Percentiles rank a stretch among this genome's conserved stretches.
Evolutionary conservation across 169 alveolate species (phyloP).

Genomic region (Eimeria necatrix): DNA sequence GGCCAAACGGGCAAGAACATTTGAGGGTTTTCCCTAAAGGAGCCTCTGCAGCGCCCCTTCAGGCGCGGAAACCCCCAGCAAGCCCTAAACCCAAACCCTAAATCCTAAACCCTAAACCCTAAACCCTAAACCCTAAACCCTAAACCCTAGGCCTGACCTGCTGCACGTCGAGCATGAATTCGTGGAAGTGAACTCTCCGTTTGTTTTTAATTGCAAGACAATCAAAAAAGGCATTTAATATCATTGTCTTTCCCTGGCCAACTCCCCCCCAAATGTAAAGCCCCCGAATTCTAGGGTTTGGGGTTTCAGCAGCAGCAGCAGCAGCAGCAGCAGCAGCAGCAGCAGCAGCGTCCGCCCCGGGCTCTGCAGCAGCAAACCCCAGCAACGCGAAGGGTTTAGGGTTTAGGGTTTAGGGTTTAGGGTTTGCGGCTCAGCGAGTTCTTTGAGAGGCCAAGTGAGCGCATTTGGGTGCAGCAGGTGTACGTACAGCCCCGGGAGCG

Average conservation of each 20-base stretch:
- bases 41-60: not conserved
- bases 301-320: not conserved
- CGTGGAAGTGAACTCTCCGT: constrained; percentile 89
- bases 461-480: too few relatives aligned
- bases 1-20: too few relatives aligned
- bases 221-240: constrained; percentile 90
- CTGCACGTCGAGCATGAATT: constrained; percentile 91
- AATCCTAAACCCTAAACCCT: constrained; percentile 4
- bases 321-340: not conserved
- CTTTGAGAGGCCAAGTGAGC: too few relatives aligned
- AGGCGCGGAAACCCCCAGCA: too few relatives aligned
- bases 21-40: not conserved
- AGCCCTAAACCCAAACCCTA: constrained; percentile 1
- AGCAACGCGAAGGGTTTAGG: too few relatives aligned
- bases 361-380: not conserved
- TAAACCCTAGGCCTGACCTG: constrained; percentile 21
- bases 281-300: constrained; percentile 68
- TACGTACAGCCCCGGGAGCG: too few relatives aligned
- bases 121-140: not conserved
- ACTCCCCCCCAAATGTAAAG: constrained; percentile 92
- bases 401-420: too few relatives aligned
- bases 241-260: constrained; percentile 93
- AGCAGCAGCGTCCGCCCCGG: too few relatives aligned
- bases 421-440: too few relatives aligned
- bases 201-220: constrained; percentile 83